Conservation (phyloP, 352 stramenopile genomes). For the Phytopythium vexans region DNA sequence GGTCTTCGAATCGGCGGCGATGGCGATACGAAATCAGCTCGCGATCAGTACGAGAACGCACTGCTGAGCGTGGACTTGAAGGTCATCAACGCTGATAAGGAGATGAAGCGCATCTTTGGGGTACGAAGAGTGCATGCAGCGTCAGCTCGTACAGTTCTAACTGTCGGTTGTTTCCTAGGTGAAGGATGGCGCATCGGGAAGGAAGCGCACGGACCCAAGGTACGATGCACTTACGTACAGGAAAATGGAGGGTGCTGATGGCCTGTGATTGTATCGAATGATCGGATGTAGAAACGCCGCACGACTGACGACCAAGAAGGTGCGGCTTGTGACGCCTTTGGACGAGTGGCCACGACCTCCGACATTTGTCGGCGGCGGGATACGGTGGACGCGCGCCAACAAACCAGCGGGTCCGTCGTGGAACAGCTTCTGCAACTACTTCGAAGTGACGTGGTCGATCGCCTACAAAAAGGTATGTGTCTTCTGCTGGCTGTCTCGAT, state of each 20-base stretch:
- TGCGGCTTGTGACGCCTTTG: slow-evolving; percentile 69
- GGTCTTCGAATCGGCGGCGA: slow-evolving; percentile 8
- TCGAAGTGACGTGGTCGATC: slow-evolving; percentile 84
- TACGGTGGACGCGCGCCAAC: slow-evolving; percentile 81
- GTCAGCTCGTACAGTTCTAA: neutral
- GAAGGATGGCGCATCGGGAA: slow-evolving; percentile 39
- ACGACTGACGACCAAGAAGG: slow-evolving; percentile 65
- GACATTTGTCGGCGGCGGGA: slow-evolving; percentile 82
- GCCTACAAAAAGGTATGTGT: slow-evolving; percentile 78
- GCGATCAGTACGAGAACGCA: slow-evolving; percentile 45
- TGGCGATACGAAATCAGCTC: slow-evolving; percentile 24
- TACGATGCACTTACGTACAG: slow-evolving; percentile 8
- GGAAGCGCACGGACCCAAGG: slow-evolving; percentile 61
- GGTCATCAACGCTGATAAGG: slow-evolving; percentile 82
- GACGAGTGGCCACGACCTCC: slow-evolving; percentile 84
- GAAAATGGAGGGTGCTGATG: neutral
- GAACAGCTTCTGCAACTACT: slow-evolving; percentile 76
- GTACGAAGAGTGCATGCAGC: slow-evolving; percentile 19
- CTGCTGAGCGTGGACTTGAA: slow-evolving; percentile 67
- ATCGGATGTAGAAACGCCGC: slow-evolving; percentile 17
- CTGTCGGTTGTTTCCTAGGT: slow-evolving; percentile 32
- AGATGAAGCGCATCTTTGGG: slow-evolving; percentile 89
- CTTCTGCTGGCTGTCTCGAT: neutral
- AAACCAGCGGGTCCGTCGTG: slow-evolving; percentile 62
- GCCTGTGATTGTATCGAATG: neutral